Percentiles rank a stretch among this genome's conserved stretches.
Conservation (phyloP, 2,329 filamentous ascomycete genomes). For the Arthrinium phaeospermum region DNA sequence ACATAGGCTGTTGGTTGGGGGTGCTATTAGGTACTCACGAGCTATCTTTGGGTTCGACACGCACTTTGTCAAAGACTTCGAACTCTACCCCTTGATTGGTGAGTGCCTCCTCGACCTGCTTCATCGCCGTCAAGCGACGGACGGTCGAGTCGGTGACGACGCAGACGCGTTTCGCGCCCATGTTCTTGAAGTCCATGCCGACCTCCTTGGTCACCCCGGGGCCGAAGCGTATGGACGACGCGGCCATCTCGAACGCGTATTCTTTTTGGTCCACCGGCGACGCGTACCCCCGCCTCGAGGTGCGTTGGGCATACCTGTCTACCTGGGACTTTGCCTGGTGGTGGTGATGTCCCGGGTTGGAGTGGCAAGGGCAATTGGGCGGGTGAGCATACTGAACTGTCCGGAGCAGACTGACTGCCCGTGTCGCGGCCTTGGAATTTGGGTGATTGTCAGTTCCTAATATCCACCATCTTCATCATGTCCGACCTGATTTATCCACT, state of each 20-base stretch:
- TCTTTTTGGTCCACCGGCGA: slow-evolving; percentile 84
- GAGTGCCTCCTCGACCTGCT: slow-evolving; percentile 82
- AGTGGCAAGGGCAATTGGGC: slow-evolving; percentile 89
- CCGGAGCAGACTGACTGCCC: slow-evolving; percentile 76
- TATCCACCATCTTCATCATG: too few relatives aligned
- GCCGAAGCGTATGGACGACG: slow-evolving; percentile 91
- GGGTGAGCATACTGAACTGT: slow-evolving; percentile 93
- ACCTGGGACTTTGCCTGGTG: slow-evolving; percentile 55
- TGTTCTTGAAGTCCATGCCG: slow-evolving; percentile 95
- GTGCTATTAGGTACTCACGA: slow-evolving; percentile 60
- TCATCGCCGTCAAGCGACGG: slow-evolving; percentile 83
- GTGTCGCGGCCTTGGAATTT: slow-evolving; percentile 58
- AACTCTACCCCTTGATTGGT: slow-evolving; percentile 79
- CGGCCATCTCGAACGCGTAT: slow-evolving; percentile 99
- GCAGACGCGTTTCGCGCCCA: slow-evolving; percentile 85
- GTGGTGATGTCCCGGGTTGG: slow-evolving; percentile 77
- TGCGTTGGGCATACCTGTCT: slow-evolving; percentile 48
- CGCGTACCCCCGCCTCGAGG: slow-evolving; percentile 62
- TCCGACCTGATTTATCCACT: slow-evolving; percentile 28
- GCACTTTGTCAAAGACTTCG: slow-evolving; percentile 79
- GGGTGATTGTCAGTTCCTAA: neutral
- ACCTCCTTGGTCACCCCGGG: slow-evolving; percentile 94
- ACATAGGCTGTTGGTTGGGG: neutral
- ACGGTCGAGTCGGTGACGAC: slow-evolving; percentile 92
- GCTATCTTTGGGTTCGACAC: slow-evolving; percentile 92